Percentiles rank a stretch among this genome's conserved stretches.
phyloP scores from a whole-genome alignment of 2,329 filamentous ascomycete species.

The Pyrenochaeta sp. region DNA sequence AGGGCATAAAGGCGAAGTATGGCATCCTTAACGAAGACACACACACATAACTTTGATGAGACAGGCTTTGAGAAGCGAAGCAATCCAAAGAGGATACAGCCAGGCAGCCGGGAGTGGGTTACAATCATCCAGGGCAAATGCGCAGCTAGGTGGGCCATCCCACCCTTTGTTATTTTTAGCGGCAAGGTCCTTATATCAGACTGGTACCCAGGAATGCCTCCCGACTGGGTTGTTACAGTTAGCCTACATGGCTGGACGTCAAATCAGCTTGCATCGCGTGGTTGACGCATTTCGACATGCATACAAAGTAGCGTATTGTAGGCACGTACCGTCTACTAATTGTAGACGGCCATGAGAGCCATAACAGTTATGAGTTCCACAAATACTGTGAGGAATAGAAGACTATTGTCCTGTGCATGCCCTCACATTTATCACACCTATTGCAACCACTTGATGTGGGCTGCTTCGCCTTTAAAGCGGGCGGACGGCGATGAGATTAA shows the following conservation, averaged over 20 bases:
- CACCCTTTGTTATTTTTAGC: constrained; percentile 15
- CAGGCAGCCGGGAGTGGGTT: constrained; percentile 15
- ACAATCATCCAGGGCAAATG: constrained; percentile 15
- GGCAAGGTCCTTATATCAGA: constrained; percentile 2
- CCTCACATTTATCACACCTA: no score
- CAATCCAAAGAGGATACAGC: constrained; percentile 8
- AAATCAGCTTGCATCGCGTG: constrained; percentile 40
- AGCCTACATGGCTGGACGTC: constrained; percentile 46
- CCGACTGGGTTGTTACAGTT: constrained; percentile 35
- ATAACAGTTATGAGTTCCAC: no score
- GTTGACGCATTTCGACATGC: no score
- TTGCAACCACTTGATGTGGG: no score
- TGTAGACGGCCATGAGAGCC: no score
- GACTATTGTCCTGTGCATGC: no score
- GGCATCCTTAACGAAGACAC: constrained; percentile 17
- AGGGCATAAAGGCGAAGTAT: constrained; percentile 8
- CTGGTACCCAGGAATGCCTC: constrained; percentile 23
- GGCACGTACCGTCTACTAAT: no score
- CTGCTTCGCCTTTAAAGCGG: no score
- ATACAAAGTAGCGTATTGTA: no score
- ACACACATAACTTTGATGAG: constrained; percentile 32
- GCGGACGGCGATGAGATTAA: no score
- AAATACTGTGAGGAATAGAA: no score
- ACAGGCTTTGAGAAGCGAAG: constrained; percentile 30
- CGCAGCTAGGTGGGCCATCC: constrained; percentile 6